Evolutionary conservation across 2,329 filamentous ascomycete species (phyloP).

Genomic region (Dactylellina cionopaga): DNA sequence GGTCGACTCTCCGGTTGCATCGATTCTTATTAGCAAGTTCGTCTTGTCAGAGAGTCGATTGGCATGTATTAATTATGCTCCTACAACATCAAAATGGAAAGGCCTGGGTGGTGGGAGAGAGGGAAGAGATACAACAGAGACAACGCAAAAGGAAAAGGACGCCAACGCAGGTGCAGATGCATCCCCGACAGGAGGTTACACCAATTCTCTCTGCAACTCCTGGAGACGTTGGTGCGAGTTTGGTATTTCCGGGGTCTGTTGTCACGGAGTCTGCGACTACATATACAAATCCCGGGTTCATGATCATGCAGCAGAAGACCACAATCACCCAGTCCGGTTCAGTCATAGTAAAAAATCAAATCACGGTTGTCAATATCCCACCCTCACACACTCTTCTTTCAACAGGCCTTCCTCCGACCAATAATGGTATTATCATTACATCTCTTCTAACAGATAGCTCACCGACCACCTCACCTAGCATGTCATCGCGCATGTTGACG

Average conservation of each 20-base stretch:
- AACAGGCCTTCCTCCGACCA: background rate
- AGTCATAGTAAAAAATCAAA: slow-evolving; percentile 31
- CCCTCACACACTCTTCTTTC: slow-evolving; percentile 19
- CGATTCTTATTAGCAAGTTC: slow-evolving; percentile 1
- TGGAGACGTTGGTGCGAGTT: slow-evolving; percentile 1
- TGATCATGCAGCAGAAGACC: slow-evolving; percentile 35
- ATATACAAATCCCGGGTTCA: slow-evolving; percentile 47
- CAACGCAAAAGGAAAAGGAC: slow-evolving; percentile 34
- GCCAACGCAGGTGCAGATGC: background rate
- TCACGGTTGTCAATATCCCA: slow-evolving; percentile 28
- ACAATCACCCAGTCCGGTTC: slow-evolving; percentile 37
- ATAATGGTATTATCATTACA: slow-evolving; percentile 8
- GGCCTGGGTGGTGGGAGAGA: background rate
- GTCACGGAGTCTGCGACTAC: slow-evolving; percentile 40
- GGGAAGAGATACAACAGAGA: slow-evolving; percentile 35
- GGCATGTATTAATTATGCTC: slow-evolving; percentile 40
- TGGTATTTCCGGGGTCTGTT: slow-evolving; percentile 21
- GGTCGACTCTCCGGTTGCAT: background rate
- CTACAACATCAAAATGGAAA: slow-evolving; percentile 34
- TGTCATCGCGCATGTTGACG: slow-evolving; percentile 6
- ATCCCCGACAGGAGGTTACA: slow-evolving; percentile 26
- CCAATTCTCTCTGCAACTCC: background rate
- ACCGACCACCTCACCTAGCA: background rate
- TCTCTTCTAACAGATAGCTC: slow-evolving; percentile 36
- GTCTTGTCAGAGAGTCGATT: slow-evolving; percentile 1